Evolutionary conservation across 495 filamentous ascomycete genomes (phyloP), one percentile per base, ranked within the genome.

Genomic region (Chaetomium cochliodes): DNA sequence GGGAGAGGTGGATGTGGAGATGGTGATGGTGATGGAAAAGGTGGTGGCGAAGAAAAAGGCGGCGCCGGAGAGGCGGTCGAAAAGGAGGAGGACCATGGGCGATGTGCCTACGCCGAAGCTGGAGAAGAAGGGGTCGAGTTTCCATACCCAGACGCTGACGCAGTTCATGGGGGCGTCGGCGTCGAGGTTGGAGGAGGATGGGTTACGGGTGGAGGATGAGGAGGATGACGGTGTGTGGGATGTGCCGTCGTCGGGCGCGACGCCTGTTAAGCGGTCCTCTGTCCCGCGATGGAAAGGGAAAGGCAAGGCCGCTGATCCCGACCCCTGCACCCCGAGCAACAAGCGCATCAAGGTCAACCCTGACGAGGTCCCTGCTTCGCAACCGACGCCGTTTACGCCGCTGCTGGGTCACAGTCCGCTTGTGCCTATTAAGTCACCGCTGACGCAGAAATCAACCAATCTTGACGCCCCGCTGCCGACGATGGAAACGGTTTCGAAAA

Each of bases 121-220:
- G 55, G 55, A 60, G 56, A 59, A 56, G 28, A 46, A 57, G 15
- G 68, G 54, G 25, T 71, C 70, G 6, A 77, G 76, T 18, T 79
- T 78, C 39, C 73, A 81, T 42, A 81, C 78, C 0, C 78, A 81
- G 60, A 81, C 78, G 2, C 56, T 81, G 15, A 81, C 79, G 2
- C 79, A 81, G 63, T 67, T 80, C 13, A 30, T 78, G 26, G 66
- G 65, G 63, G 47, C 57, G 39, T 52, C 64, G 2, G 30, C n/a
- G 3, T 66, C 65, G 5, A 64, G 41, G 1, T 65, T 20, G 52
- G 52, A n/a, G 13, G 60, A 72, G 0, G 58, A 72, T 1, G 69
- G 68, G 54, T 61, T 74, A 64, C 49, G 70, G 37, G 72, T 80
- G 11, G 66, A 69, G 52, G 77, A 78, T 52, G 66, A 69, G 8